A percentile compares a stretch with the other conserved stretches of the same genome.
These are phyloP conservation scores for Nemania sp. DNA, from an alignment of 2,329 filamentous ascomycete species.

Conservation along the genomic window DNA sequence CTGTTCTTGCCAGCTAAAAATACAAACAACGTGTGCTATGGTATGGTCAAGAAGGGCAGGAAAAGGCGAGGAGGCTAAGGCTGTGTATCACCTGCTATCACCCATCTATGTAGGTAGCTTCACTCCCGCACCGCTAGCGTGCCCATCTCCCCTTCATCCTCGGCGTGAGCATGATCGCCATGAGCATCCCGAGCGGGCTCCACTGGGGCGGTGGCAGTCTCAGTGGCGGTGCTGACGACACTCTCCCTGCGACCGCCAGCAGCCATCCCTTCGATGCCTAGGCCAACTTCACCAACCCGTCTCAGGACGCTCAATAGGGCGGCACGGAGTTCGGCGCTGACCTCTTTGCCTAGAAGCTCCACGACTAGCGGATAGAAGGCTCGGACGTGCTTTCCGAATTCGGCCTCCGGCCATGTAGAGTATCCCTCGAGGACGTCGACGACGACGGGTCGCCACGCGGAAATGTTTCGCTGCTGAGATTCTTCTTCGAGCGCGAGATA, in stretches of 20 bases:
- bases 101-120: neutral
- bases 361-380: slow-evolving; percentile 87
- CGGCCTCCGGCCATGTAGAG: slow-evolving; percentile 76
- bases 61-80: neutral
- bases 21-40: slow-evolving; percentile 12
- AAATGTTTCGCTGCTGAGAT: slow-evolving; percentile 93
- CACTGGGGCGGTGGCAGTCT: slow-evolving; percentile 21
- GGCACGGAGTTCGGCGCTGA: slow-evolving; percentile 76
- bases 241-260: slow-evolving; percentile 47
- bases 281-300: slow-evolving; percentile 78
- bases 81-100: neutral
- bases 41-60: too few relatives aligned
- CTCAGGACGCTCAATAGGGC: slow-evolving; percentile 78
- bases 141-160: slow-evolving; percentile 34
- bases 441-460: slow-evolving; percentile 96
- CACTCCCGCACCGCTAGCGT: slow-evolving; percentile 17
- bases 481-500: slow-evolving; percentile 92
- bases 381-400: slow-evolving; percentile 78
- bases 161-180: slow-evolving; percentile 25
- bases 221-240: slow-evolving; percentile 41
- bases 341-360: slow-evolving; percentile 80
- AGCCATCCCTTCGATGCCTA: slow-evolving; percentile 60
- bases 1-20: neutral
- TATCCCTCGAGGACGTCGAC: slow-evolving; percentile 96
- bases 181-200: slow-evolving; percentile 1